These are phyloP conservation scores for Acer saccharum DNA, from an alignment of 345 rosid species.

Conservation along the genomic window DNA sequence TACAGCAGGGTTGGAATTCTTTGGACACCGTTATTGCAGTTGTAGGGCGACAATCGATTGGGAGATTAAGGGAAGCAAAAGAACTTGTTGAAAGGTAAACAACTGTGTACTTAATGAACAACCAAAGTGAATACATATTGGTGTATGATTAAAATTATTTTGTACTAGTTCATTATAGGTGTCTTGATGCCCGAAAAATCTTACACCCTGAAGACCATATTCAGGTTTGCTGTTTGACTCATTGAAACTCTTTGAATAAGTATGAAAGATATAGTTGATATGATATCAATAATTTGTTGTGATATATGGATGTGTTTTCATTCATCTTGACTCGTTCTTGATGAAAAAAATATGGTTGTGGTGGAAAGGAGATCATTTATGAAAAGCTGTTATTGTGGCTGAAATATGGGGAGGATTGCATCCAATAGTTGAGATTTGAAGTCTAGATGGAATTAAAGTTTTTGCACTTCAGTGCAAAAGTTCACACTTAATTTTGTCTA, in stretches of 20 bases:
- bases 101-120: slow-evolving; percentile 1
- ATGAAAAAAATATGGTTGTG: background rate
- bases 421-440: background rate
- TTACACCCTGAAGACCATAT: slow-evolving; percentile 74
- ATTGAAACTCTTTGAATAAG: background rate
- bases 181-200: slow-evolving; percentile 63
- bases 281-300: background rate
- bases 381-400: slow-evolving; percentile 4
- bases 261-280: background rate
- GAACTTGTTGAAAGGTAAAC: slow-evolving; percentile 80
- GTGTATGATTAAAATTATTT: background rate
- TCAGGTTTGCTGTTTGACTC: slow-evolving; percentile 54
- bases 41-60: slow-evolving; percentile 67
- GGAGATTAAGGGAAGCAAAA: slow-evolving; percentile 66
- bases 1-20: slow-evolving; percentile 74
- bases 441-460: background rate
- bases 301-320: background rate
- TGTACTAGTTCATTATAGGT: slow-evolving; percentile 50
- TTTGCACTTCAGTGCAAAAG: background rate
- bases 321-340: background rate
- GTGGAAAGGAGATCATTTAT: background rate
- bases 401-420: background rate
- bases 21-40: slow-evolving; percentile 78
- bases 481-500: background rate
- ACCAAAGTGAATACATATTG: slow-evolving; percentile 4